Percentiles rank a stretch among this genome's conserved stretches.
These are phyloP conservation scores for Alternaria novae-zelandiae DNA, from an alignment of 2,329 filamentous ascomycete genomes.

Conservation along the genomic window DNA sequence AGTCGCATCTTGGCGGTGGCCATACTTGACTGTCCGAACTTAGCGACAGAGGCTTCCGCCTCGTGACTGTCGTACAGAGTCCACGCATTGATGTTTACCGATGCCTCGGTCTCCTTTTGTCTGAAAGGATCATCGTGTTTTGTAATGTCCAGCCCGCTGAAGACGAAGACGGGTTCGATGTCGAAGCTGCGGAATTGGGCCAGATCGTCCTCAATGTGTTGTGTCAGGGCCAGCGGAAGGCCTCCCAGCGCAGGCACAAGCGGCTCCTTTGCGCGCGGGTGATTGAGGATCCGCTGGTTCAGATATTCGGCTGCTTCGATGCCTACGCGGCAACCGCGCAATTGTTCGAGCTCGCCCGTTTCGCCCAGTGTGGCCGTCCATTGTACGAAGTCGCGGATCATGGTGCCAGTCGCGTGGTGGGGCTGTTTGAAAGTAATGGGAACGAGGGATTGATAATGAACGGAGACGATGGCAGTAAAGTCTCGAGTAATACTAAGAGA, in stretches of 20 bases:
- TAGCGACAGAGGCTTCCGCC: slow-evolving; percentile 78
- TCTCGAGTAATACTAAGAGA: not conserved
- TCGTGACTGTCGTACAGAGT: slow-evolving; percentile 81
- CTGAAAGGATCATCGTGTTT: slow-evolving; percentile 68
- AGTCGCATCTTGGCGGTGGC: not conserved
- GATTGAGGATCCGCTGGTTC: slow-evolving; percentile 68
- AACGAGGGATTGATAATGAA: not conserved
- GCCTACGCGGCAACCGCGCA: slow-evolving; percentile 77
- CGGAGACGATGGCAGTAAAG: not conserved
- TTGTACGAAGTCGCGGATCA: slow-evolving; percentile 60
- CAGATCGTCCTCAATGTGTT: slow-evolving; percentile 78
- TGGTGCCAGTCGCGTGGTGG: slow-evolving; percentile 33
- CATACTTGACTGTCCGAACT: slow-evolving; percentile 84
- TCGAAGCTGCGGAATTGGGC: slow-evolving; percentile 71
- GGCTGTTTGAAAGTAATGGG: not conserved
- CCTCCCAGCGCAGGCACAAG: slow-evolving; percentile 90
- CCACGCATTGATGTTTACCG: slow-evolving; percentile 82
- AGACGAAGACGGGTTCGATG: slow-evolving; percentile 86
- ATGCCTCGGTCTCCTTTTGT: slow-evolving; percentile 67
- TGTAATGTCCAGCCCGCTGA: slow-evolving; percentile 83
- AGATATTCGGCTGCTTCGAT: slow-evolving; percentile 93
- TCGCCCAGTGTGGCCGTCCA: slow-evolving; percentile 63
- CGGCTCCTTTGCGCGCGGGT: slow-evolving; percentile 72
- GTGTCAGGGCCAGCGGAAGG: slow-evolving; percentile 77
- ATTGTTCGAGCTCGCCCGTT: slow-evolving; percentile 69